Percentiles rank a stretch among this genome's conserved stretches.
Evolutionary conservation across 352 stramenopile species (phyloP).

Genomic region (Phytopythium helicoides): DNA sequence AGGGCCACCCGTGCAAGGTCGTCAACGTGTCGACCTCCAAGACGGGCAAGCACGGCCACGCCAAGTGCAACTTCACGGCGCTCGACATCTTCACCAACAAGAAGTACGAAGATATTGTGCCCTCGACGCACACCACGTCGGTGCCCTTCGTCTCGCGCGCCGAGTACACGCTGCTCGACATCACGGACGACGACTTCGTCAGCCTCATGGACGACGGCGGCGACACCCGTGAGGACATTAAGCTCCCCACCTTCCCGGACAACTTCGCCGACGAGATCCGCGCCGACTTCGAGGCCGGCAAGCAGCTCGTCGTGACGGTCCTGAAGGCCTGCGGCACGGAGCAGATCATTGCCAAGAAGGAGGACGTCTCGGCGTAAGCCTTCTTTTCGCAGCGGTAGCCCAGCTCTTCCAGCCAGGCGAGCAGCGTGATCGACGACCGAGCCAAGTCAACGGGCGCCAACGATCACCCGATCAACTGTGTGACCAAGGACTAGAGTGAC

Average conservation of each 20-base stretch:
- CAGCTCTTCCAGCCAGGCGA: background rate
- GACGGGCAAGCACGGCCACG: slow-evolving; percentile 99
- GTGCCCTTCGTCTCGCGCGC: slow-evolving; percentile 96
- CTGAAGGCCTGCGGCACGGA: slow-evolving; percentile 97
- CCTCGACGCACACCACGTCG: slow-evolving; percentile 98
- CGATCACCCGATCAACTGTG: slow-evolving; percentile 10
- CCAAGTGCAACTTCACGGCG: slow-evolving; percentile 99
- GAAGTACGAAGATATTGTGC: slow-evolving; percentile 99
- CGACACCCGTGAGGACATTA: slow-evolving; percentile 98
- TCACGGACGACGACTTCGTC: slow-evolving; percentile 97
- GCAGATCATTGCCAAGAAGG: slow-evolving; percentile 98
- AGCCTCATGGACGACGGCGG: slow-evolving; percentile 98
- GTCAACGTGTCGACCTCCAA: slow-evolving; percentile 99
- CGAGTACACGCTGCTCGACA: slow-evolving; percentile 99
- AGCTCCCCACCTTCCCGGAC: slow-evolving; percentile 95
- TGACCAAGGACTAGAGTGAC: slow-evolving; percentile 30
- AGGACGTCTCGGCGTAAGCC: slow-evolving; percentile 69
- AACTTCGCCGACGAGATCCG: slow-evolving; percentile 96
- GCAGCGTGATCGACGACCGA: slow-evolving; percentile 7
- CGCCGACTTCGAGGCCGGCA: slow-evolving; percentile 94
- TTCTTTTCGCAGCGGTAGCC: background rate
- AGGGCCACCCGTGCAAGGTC: slow-evolving; percentile 98
- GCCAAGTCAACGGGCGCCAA: slow-evolving; percentile 2
- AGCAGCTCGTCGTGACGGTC: slow-evolving; percentile 96
- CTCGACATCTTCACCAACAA: slow-evolving; percentile 99